Percentiles rank a stretch among this genome's conserved stretches.
Conservation (phyloP, 2,329 filamentous ascomycete genomes). For the Hypomyces perniciosus region DNA sequence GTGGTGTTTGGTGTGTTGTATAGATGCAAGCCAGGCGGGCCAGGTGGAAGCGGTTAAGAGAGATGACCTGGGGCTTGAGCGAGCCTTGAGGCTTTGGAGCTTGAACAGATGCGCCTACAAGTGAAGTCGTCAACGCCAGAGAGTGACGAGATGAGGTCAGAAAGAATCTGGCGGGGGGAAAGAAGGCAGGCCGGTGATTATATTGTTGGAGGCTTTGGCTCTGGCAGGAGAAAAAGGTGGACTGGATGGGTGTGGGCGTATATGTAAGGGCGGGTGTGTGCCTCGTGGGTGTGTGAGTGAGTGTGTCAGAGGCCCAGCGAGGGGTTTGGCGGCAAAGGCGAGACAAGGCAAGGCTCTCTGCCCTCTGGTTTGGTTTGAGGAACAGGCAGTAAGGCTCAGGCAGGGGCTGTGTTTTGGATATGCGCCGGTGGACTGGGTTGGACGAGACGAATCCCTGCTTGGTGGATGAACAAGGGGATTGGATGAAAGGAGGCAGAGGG, state of each 20-base stretch:
- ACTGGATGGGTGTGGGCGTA: conserved; percentile 9
- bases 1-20: conserved; percentile 6
- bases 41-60: not conserved
- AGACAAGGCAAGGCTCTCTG: conserved; percentile 10
- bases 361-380: not conserved
- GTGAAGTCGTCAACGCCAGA: conserved; percentile 2
- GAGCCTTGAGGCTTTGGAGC: conserved; percentile 9
- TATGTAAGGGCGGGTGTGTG: conserved; percentile 3
- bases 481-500: not conserved
- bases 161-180: conserved; percentile 10
- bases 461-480: conserved; percentile 9
- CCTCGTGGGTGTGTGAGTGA: conserved; percentile 10
- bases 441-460: conserved; percentile 15
- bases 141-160: conserved; percentile 12
- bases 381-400: conserved; percentile 7
- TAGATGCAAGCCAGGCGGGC: not conserved
- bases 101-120: conserved; percentile 2
- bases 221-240: conserved; percentile 11
- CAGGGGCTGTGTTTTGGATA: conserved; percentile 17
- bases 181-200: conserved; percentile 14
- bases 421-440: conserved; percentile 20
- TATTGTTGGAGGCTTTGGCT: conserved; percentile 12
- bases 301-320: conserved; percentile 10
- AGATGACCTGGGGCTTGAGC: conserved; percentile 3
- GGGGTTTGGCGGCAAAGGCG: conserved; percentile 19